Percentiles rank a stretch among this genome's conserved stretches.
phyloP scores from a whole-genome alignment of 441 rosid genomes.

The Arabidopsis lyrata region DNA sequence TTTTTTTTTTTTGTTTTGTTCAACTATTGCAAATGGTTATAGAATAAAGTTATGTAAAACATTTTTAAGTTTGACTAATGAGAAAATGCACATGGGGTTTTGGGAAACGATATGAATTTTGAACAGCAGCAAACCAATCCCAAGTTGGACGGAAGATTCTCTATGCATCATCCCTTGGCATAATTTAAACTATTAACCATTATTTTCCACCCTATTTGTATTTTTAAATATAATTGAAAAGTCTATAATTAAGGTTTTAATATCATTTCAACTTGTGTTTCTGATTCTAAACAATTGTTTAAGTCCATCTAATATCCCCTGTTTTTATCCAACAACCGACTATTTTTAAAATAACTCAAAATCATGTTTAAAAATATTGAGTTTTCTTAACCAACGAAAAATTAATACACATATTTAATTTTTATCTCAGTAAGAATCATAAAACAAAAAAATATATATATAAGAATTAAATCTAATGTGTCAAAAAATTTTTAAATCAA shows the following conservation, averaged over 20 bases:
- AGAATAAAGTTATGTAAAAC: not conserved
- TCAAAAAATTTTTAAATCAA: not conserved
- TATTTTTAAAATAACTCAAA: constrained; percentile 1
- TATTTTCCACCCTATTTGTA: constrained; percentile 25
- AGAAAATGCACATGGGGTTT: constrained; percentile 46
- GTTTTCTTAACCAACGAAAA: not conserved
- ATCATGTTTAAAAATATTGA: not conserved
- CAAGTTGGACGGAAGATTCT: constrained; percentile 46
- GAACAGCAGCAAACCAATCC: constrained; percentile 36
- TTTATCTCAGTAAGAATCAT: not conserved
- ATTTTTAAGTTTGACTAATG: constrained; percentile 35
- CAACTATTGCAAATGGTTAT: not conserved
- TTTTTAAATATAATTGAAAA: constrained; percentile 4
- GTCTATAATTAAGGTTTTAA: not conserved
- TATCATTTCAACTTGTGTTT: constrained; percentile 28
- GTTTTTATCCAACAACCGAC: constrained; percentile 9
- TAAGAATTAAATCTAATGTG: not conserved
- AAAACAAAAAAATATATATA: not conserved
- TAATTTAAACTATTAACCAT: constrained; percentile 28
- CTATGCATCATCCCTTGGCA: constrained; percentile 35
- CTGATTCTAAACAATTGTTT: not conserved
- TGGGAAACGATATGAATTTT: constrained; percentile 27
- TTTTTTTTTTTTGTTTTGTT: not conserved
- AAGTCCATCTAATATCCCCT: constrained; percentile 12
- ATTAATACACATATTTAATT: not conserved